Evolutionary conservation across 1,139 yeast genomes (phyloP).

Genomic region (Suhomyces wounanorum): DNA sequence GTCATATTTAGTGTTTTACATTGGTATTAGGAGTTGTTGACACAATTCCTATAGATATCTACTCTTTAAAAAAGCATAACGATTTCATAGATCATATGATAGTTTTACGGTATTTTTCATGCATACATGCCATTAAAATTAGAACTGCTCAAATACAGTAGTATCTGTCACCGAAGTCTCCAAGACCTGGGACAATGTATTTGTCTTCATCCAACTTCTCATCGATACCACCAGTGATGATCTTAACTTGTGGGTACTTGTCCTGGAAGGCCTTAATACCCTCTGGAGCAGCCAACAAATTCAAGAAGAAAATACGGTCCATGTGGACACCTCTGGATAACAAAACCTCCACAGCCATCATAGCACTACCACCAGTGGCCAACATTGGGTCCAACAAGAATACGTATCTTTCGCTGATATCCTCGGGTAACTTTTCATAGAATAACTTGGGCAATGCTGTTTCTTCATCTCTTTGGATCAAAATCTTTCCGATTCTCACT

Average conservation of each 20-base stretch:
- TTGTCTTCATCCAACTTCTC: constrained; percentile 79
- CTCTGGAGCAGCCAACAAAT: constrained; percentile 91
- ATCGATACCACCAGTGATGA: constrained; percentile 93
- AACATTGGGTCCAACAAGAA: constrained; percentile 93
- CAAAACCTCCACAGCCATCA: constrained; percentile 94
- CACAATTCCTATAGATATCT: background rate
- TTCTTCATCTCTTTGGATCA: constrained; percentile 97
- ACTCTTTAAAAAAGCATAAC: background rate
- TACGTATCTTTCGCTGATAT: constrained; percentile 83
- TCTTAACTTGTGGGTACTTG: constrained; percentile 79
- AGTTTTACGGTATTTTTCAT: background rate
- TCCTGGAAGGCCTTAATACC: constrained; percentile 80
- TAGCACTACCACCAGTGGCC: constrained; percentile 98
- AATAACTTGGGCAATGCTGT: constrained; percentile 75
- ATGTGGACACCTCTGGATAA: constrained; percentile 82
- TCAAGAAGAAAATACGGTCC: constrained; percentile 84
- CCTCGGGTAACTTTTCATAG: constrained; percentile 92
- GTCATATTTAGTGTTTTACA: too few species aligned
- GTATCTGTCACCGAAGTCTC: constrained; percentile 97
- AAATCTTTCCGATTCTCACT: constrained; percentile 91
- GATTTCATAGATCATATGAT: background rate
- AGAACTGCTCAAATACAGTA: constrained; percentile 64
- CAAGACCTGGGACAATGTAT: constrained; percentile 91
- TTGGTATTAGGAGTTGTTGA: too few species aligned
- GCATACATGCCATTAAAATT: background rate